Conservation (phyloP, 148 eudicot species). For the Salicornia ramosissima region DNA sequence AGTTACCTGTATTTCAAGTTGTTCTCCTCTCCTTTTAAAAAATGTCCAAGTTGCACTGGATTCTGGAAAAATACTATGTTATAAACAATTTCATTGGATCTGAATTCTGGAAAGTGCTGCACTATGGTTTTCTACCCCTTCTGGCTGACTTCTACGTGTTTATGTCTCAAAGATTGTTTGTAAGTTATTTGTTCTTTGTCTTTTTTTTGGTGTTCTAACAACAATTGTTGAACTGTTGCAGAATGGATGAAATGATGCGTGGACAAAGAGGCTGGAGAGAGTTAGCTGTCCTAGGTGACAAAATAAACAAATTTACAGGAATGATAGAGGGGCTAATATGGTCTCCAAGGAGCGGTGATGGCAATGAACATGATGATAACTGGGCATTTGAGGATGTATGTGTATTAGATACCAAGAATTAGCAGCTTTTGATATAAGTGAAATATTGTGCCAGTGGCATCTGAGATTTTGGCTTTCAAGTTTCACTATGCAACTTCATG, state of each 20-base stretch:
- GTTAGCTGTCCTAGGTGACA: slow-evolving; percentile 86
- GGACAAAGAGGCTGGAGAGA: slow-evolving; percentile 99
- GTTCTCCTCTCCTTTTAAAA: neutral
- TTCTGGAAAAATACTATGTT: neutral
- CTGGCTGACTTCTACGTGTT: neutral
- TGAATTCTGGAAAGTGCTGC: too few relatives aligned
- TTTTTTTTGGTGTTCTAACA: neutral
- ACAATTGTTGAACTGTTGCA: slow-evolving; percentile 33
- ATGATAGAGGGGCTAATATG: slow-evolving; percentile 97
- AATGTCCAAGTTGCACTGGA: neutral
- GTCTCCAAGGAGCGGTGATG: slow-evolving; percentile 83
- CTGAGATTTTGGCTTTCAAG: too few relatives aligned
- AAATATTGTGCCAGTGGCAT: too few relatives aligned
- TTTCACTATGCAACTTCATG: too few relatives aligned
- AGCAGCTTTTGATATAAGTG: too few relatives aligned
- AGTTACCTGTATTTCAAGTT: neutral
- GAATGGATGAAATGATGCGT: slow-evolving; percentile 99
- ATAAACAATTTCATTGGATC: too few relatives aligned
- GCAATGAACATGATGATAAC: slow-evolving; percentile 61
- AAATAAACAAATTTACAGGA: slow-evolving; percentile 87
- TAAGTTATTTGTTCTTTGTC: neutral
- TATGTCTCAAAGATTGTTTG: neutral
- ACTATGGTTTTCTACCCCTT: too few relatives aligned
- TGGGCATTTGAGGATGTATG: slow-evolving; percentile 94
- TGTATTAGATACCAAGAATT: too few relatives aligned